A percentile compares a stretch with the other conserved stretches of the same genome.
Evolutionary conservation across 2,329 filamentous ascomycete genomes (phyloP).

Genomic region (Scedosporium aurantiacum): DNA sequence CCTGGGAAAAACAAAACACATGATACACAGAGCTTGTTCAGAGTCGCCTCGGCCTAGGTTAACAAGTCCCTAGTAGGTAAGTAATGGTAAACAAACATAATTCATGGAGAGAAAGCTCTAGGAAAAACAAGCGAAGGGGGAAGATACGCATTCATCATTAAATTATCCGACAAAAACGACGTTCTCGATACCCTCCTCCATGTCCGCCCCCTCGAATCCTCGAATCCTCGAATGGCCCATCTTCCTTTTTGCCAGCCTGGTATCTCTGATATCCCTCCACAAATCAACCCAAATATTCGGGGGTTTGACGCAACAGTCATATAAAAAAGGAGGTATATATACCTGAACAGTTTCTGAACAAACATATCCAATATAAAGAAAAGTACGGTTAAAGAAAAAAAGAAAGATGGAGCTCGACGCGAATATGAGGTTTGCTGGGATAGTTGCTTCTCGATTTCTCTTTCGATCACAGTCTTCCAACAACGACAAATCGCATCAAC

Average conservation of each 20-base stretch:
- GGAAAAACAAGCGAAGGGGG: not conserved
- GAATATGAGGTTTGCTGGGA: not conserved
- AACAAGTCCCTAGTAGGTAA: not conserved
- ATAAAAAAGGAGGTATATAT: not conserved
- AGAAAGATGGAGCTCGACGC: too few species aligned
- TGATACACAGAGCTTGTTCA: not conserved
- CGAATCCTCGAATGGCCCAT: not conserved
- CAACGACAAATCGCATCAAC: not conserved
- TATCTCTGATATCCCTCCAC: not conserved
- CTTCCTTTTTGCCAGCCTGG: not conserved
- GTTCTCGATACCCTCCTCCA: not conserved
- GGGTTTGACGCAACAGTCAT: too few species aligned
- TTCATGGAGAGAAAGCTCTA: not conserved
- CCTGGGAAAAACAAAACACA: not conserved
- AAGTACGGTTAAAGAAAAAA: not conserved
- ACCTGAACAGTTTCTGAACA: not conserved
- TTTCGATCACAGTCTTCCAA: not conserved
- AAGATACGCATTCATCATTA: not conserved
- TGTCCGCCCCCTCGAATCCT: not conserved
- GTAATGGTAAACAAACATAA: not conserved
- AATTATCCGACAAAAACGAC: not conserved
- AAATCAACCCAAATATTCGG: not conserved
- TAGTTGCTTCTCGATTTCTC: not conserved
- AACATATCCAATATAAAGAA: not conserved
- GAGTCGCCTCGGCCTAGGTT: not conserved